These are phyloP conservation scores for Lactarius hatsudake DNA, from an alignment of 768 basidiomycete genomes.

Conservation along the genomic window DNA sequence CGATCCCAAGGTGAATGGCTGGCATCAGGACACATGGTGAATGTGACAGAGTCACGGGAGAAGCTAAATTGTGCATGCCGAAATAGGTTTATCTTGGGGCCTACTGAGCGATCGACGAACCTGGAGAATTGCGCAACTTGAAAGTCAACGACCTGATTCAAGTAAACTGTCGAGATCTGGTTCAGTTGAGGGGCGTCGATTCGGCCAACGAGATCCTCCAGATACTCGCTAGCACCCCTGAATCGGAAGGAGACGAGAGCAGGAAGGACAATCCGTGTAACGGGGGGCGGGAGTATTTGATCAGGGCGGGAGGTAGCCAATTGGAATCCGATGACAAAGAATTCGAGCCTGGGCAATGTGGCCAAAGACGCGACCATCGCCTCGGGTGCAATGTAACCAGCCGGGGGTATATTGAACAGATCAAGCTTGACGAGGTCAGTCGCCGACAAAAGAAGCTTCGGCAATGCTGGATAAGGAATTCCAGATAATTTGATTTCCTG, in stretches of 20 bases:
- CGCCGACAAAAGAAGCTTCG: no score
- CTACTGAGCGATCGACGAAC: neutral
- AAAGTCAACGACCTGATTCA: conserved; percentile 36
- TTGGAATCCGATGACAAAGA: neutral
- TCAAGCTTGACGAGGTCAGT: no score
- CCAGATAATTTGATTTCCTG: conserved; percentile 33
- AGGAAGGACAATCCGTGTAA: neutral
- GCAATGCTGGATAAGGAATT: conserved; percentile 8
- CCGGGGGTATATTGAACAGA: no score
- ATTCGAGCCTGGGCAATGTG: neutral
- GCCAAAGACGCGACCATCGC: neutral
- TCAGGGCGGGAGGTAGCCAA: neutral
- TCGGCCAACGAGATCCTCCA: neutral
- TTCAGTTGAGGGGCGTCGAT: neutral
- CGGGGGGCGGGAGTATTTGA: neutral
- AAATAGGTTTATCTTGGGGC: neutral
- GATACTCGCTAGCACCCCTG: neutral
- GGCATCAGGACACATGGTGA: no score
- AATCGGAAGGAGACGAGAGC: neutral
- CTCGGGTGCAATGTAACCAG: neutral
- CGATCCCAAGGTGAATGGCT: no score
- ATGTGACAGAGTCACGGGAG: no score
- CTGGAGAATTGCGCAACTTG: neutral
- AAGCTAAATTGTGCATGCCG: neutral
- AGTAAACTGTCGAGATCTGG: neutral